Percentiles rank a stretch among this genome's conserved stretches.
phyloP scores from a whole-genome alignment of 1,139 yeast genomes.

The Debaryomyces fabryi region DNA sequence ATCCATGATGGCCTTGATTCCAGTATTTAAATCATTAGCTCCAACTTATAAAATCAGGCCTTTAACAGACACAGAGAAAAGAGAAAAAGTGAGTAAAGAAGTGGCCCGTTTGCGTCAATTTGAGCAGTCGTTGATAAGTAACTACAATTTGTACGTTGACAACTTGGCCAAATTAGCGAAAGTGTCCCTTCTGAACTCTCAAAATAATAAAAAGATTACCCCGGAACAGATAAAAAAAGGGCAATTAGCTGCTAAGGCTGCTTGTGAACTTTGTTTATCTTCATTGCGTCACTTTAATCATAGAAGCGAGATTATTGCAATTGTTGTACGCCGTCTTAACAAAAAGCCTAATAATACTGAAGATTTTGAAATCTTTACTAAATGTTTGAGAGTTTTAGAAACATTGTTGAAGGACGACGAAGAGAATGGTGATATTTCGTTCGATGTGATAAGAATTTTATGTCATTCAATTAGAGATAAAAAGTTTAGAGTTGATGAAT shows the following conservation, averaged over 20 bases:
- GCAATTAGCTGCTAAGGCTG: conserved; percentile 66
- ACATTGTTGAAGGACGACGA: conserved; percentile 68
- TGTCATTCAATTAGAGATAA: conserved; percentile 74
- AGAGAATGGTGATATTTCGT: conserved; percentile 76
- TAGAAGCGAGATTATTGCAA: conserved; percentile 68
- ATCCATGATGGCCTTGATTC: conserved; percentile 76
- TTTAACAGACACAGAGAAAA: conserved; percentile 75
- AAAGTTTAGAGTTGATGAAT: conserved; percentile 80
- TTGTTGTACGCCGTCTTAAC: conserved; percentile 68
- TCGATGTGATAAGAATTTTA: conserved; percentile 68
- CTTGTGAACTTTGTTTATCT: conserved; percentile 69
- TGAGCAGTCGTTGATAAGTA: conserved; percentile 74
- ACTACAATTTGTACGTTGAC: conserved; percentile 72
- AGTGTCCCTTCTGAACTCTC: conserved; percentile 42
- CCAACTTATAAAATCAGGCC: conserved; percentile 90
- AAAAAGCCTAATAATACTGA: conserved; percentile 49
- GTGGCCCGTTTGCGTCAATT: conserved; percentile 73
- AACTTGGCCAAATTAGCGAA: conserved; percentile 48
- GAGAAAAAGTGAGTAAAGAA: conserved; percentile 82
- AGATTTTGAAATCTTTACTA: conserved; percentile 55
- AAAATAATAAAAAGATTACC: conserved; percentile 40
- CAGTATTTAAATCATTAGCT: conserved; percentile 80
- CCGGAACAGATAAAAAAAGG: conserved; percentile 52
- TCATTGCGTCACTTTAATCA: conserved; percentile 80
- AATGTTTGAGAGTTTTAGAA: conserved; percentile 68